Conservation (phyloP, 768 basidiomycete species). For the Suillus brevipes region DNA sequence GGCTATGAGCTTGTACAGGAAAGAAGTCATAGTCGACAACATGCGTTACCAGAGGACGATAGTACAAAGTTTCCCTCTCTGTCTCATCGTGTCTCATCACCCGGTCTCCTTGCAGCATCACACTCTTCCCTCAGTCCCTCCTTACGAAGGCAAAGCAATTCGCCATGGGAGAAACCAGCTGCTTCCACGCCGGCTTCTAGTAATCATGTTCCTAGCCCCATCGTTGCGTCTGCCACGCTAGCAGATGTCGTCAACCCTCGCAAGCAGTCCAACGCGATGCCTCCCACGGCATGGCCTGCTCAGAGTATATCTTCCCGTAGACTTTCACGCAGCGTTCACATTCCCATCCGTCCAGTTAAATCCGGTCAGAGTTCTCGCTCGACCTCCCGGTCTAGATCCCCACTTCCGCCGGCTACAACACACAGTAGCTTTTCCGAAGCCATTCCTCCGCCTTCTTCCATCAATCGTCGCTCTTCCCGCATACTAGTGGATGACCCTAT, state of each 20-base stretch:
- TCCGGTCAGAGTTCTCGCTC: slow-evolving; percentile 90
- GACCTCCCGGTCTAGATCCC: slow-evolving; percentile 92
- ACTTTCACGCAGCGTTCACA: slow-evolving; percentile 83
- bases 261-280: slow-evolving; percentile 53
- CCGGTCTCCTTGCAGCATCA: slow-evolving; percentile 63
- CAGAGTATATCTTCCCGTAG: slow-evolving; percentile 68
- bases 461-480: slow-evolving; percentile 76
- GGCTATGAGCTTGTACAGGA: slow-evolving; percentile 75
- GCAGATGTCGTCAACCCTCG: slow-evolving; percentile 68
- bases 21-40: slow-evolving; percentile 68
- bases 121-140: slow-evolving; percentile 68
- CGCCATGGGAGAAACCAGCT: slow-evolving; percentile 63
- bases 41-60: slow-evolving; percentile 61
- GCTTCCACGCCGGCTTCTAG: slow-evolving; percentile 50
- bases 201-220: slow-evolving; percentile 58
- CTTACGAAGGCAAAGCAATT: slow-evolving; percentile 62
- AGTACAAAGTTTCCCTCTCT: slow-evolving; percentile 40
- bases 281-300: slow-evolving; percentile 54
- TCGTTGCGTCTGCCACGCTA: slow-evolving; percentile 57
- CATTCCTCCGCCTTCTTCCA: slow-evolving; percentile 38
- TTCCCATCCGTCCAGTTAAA: slow-evolving; percentile 60
- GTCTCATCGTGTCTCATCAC: slow-evolving; percentile 55
- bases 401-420: slow-evolving; percentile 69
- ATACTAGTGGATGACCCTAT: slow-evolving; percentile 83
- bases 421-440: slow-evolving; percentile 68